phyloP scores from a whole-genome alignment of 768 basidiomycete species.

The Mycena sanguinolenta region DNA sequence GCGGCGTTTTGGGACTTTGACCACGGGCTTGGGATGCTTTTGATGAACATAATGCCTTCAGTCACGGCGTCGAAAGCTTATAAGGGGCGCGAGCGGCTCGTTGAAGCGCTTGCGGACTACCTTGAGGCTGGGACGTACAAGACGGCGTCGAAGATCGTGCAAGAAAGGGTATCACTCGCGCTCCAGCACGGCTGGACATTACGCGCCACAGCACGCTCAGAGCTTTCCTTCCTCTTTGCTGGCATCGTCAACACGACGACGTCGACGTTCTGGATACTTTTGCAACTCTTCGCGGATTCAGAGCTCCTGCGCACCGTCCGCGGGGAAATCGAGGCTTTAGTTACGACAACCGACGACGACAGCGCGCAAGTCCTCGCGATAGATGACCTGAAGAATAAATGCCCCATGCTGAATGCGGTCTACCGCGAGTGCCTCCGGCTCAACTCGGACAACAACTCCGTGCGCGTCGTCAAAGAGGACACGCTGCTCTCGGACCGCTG shows the following conservation, averaged over 20 bases:
- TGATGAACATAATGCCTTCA: constrained; percentile 23
- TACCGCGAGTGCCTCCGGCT: constrained; percentile 35
- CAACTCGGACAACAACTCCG: constrained; percentile 32
- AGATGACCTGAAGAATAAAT: constrained; percentile 24
- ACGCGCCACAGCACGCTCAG: constrained; percentile 27
- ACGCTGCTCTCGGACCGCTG: constrained; percentile 25
- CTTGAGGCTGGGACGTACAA: constrained; percentile 25
- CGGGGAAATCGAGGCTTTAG: constrained; percentile 10
- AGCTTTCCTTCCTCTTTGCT: constrained; percentile 34
- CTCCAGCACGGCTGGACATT: constrained; percentile 29
- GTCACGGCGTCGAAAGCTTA: constrained; percentile 23
- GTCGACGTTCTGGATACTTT: constrained; percentile 30
- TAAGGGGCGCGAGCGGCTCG: constrained; percentile 25
- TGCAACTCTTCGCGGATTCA: constrained; percentile 26
- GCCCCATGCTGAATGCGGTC: constrained; percentile 28
- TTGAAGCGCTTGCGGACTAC: constrained; percentile 25
- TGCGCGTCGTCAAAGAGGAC: constrained; percentile 28
- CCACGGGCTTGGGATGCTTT: constrained; percentile 25
- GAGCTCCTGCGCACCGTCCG: constrained; percentile 28
- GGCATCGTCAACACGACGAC: constrained; percentile 35
- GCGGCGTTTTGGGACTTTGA: constrained; percentile 35
- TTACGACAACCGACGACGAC: constrained; percentile 15
- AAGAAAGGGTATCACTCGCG: constrained; percentile 26
- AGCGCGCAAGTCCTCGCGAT: constrained; percentile 6
- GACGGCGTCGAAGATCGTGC: constrained; percentile 26